phyloP scores from a whole-genome alignment of 495 filamentous ascomycete species.

The Choiromyces venosus region DNA sequence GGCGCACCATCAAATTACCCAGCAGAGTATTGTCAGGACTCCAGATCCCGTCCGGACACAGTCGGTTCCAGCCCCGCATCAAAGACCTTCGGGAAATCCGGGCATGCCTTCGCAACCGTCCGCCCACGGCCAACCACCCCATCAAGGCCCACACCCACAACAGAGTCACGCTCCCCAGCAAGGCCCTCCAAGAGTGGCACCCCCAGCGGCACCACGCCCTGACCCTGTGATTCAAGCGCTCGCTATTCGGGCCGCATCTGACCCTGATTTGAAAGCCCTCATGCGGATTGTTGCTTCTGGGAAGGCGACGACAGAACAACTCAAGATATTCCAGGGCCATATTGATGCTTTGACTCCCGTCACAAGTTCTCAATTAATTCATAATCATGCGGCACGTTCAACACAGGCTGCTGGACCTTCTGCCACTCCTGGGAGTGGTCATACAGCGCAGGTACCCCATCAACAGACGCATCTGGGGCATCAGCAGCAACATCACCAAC shows the following conservation, averaged over 20 bases:
- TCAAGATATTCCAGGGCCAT: slow-evolving; percentile 83
- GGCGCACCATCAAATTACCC: slow-evolving; percentile 23
- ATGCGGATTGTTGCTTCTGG: slow-evolving; percentile 94
- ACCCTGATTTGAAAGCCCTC: slow-evolving; percentile 83
- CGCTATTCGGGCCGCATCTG: slow-evolving; percentile 76
- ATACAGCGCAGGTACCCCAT: slow-evolving; percentile 12
- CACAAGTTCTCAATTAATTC: slow-evolving; percentile 41
- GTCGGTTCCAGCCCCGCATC: background rate
- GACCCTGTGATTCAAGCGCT: slow-evolving; percentile 96
- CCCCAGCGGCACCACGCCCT: slow-evolving; percentile 48
- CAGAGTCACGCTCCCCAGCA: slow-evolving; percentile 34
- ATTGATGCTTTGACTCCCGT: slow-evolving; percentile 69
- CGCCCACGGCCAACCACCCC: slow-evolving; percentile 32
- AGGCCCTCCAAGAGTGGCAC: slow-evolving; percentile 35
- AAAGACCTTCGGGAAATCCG: slow-evolving; percentile 17
- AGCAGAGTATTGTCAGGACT: slow-evolving; percentile 2
- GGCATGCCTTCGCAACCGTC: slow-evolving; percentile 5
- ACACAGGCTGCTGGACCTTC: slow-evolving; percentile 25
- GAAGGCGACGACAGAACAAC: slow-evolving; percentile 69
- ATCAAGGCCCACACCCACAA: slow-evolving; percentile 23
- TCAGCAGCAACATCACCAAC: slow-evolving; percentile 24
- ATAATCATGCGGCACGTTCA: slow-evolving; percentile 29
- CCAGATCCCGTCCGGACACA: slow-evolving; percentile 6
- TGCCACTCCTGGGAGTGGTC: slow-evolving; percentile 7
- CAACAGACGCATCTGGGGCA: slow-evolving; percentile 24